Conservation (phyloP, 768 basidiomycete species). For the Hygrocybe punicea region DNA sequence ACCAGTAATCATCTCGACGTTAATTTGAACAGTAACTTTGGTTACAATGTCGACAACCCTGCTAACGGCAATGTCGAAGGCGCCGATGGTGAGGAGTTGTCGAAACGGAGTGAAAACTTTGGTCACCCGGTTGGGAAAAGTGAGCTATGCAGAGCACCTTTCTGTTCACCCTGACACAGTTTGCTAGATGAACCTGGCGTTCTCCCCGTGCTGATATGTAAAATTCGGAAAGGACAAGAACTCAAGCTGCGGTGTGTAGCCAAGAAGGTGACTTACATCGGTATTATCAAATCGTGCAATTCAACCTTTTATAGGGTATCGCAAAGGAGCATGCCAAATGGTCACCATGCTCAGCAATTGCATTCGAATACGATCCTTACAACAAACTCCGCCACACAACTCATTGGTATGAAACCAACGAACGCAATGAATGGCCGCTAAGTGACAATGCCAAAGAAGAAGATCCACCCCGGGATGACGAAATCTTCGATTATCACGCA, state of each 20-base stretch:
- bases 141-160: conserved; percentile 28
- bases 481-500: conserved; percentile 83
- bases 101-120: conserved; percentile 70
- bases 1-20: conserved; percentile 83
- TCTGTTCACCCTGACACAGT: conserved; percentile 10
- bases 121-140: conserved; percentile 85
- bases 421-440: conserved; percentile 86
- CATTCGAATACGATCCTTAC: conserved; percentile 97
- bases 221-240: conserved; percentile 93
- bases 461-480: conserved; percentile 73
- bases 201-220: conserved; percentile 79
- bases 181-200: conserved; percentile 54
- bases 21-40: conserved; percentile 34
- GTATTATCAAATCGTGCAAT: neutral
- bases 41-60: conserved; percentile 27
- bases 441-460: conserved; percentile 84
- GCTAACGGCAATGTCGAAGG: conserved; percentile 32
- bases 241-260: conserved; percentile 81
- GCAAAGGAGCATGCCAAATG: conserved; percentile 99
- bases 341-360: conserved; percentile 93
- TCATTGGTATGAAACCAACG: conserved; percentile 87
- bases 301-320: conserved; percentile 61
- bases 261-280: conserved; percentile 67
- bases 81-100: conserved; percentile 56
- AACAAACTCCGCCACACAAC: conserved; percentile 95